A percentile compares a stretch with the other conserved stretches of the same genome.
Evolutionary conservation across 345 rosid genomes (phyloP).

Genomic region (Hibiscus syriacus): DNA sequence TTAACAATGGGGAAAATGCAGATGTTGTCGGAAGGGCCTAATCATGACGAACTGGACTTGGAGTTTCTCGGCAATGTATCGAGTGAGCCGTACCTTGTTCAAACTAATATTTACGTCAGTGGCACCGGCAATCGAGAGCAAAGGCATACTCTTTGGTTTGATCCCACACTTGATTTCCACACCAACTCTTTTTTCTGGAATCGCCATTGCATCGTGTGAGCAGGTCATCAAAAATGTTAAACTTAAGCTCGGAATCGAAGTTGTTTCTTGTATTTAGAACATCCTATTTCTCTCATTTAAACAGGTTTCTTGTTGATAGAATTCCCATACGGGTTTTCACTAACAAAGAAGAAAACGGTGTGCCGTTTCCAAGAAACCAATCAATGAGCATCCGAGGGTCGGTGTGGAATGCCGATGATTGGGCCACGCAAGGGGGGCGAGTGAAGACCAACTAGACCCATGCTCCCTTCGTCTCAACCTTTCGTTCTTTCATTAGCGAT

Average conservation of each 20-base stretch:
- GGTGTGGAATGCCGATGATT: slow-evolving; percentile 6
- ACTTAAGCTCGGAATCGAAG: background rate
- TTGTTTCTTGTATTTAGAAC: no score
- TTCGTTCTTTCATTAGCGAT: background rate
- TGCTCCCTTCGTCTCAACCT: slow-evolving; percentile 1
- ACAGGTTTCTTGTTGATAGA: slow-evolving; percentile 10
- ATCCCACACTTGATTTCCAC: slow-evolving; percentile 8
- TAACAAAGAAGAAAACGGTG: slow-evolving; percentile 1
- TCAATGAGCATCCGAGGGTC: slow-evolving; percentile 4
- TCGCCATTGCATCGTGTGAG: background rate
- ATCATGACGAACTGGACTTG: slow-evolving; percentile 9
- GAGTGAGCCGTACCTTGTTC: slow-evolving; percentile 7
- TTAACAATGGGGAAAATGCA: background rate
- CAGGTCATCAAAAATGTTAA: background rate
- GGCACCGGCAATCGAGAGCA: slow-evolving; percentile 10
- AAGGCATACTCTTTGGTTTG: slow-evolving; percentile 8
- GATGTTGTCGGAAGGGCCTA: slow-evolving; percentile 1
- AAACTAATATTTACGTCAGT: slow-evolving; percentile 5
- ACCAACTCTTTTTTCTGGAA: slow-evolving; percentile 6
- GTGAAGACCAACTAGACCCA: slow-evolving; percentile 2
- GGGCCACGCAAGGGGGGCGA: slow-evolving; percentile 8
- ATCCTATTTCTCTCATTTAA: background rate
- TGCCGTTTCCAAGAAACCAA: background rate
- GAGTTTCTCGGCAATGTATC: slow-evolving; percentile 10
- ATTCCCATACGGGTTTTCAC: slow-evolving; percentile 8